Conservation (phyloP, 2,329 filamentous ascomycete genomes). For the Talaromyces pinophilus region DNA sequence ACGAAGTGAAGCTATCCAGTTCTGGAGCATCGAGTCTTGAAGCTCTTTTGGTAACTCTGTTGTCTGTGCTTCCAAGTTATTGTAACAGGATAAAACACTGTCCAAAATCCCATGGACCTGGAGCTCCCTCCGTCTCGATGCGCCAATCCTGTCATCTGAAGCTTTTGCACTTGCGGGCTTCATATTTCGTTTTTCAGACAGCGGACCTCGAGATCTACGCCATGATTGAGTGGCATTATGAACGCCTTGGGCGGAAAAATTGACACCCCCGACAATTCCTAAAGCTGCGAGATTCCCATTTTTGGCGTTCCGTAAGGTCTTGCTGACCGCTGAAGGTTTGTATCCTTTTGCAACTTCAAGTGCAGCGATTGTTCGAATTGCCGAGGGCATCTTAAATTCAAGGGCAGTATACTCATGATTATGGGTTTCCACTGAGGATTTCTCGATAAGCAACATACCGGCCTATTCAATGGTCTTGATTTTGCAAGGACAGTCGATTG, state of each 20-base stretch:
- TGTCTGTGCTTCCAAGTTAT: not conserved
- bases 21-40: not conserved
- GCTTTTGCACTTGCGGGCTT: not conserved
- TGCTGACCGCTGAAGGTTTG: not conserved
- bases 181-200: not conserved
- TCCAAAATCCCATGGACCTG: not conserved
- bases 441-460: not conserved
- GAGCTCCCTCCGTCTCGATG: not conserved
- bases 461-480: not conserved
- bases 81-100: not conserved
- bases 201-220: not conserved
- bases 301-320: not conserved
- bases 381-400: not conserved
- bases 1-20: not conserved
- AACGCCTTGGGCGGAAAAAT: not conserved
- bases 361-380: not conserved
- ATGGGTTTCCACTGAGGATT: not conserved
- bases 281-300: not conserved
- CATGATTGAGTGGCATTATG: not conserved
- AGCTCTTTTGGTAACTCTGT: not conserved
- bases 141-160: not conserved
- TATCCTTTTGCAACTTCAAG: not conserved
- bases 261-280: not conserved
- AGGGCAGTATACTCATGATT: not conserved
- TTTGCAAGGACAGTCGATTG: not conserved